Evolutionary conservation across 108 stramenopile genomes (phyloP), one percentile per base, ranked within the genome.

Genomic region (Epipyxis sp.): DNA sequence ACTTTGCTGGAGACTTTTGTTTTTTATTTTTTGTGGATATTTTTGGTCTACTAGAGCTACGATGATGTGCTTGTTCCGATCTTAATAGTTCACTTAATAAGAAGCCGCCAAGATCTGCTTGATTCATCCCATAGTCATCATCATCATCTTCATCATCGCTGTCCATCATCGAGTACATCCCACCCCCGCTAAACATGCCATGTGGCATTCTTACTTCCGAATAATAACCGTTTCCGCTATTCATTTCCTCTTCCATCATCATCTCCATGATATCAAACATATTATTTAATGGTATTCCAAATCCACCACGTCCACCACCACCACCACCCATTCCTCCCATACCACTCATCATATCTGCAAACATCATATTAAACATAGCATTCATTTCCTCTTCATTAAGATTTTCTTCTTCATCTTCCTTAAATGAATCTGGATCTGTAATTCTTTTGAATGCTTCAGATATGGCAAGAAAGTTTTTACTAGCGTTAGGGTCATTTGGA

Each of bases 281-380:
- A 10, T 42, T n/a, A n/a, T n/a, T 34, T 3, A 42, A 27, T 10
- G 71, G 71, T 29, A 54, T 10, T 13, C 20, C 10, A 39, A n/a
- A 42, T 57, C 71, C 71, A 10, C 50, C 50, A 27, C 46, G n/a
- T 34, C n/a, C 65, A 13, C 65, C 65, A 13, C 37, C 42, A 67
- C 65, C 20, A 67, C 37, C 41, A 43, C 13, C 13, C 20, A 67
- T 6, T 13, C 20, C 37, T 13, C 42, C 37, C 6, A 67, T 13
- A 6, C 37, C 37, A 10, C 71, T 37, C 44, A 74, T 57, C 71
- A 74, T 74, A 34, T 74, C 71, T 10, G 71, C 71, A 37, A 74
- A 74, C 71, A 74, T 74, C 50, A 57, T 54, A 74, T 46, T 57
- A 37, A 74, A 74, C 71, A 74, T 74, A 16, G 44, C 50, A n/a